A percentile compares a stretch with the other conserved stretches of the same genome.
Conservation (phyloP, 768 basidiomycete species). For the Macrocybe gigantea region DNA sequence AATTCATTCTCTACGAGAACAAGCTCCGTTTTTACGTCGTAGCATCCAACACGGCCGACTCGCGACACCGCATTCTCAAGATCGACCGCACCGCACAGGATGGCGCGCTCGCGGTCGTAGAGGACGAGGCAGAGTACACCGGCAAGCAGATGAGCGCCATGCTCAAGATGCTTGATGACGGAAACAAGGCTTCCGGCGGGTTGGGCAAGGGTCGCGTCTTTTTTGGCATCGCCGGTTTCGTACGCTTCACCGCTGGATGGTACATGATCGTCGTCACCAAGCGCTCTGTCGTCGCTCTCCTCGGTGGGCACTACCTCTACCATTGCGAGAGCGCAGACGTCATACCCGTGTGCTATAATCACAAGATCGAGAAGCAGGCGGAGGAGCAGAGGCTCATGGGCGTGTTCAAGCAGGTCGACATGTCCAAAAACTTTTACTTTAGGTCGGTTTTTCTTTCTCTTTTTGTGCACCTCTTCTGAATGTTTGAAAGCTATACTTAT, state of each 20-base stretch:
- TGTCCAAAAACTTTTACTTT: conserved; percentile 99
- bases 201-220: conserved; percentile 73
- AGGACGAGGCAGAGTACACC: conserved; percentile 86
- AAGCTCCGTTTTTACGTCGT: conserved; percentile 87
- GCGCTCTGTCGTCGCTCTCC: conserved; percentile 84
- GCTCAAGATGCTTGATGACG: conserved; percentile 93
- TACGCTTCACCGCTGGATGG: conserved; percentile 93
- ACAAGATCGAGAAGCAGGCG: conserved; percentile 80
- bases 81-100: conserved; percentile 82
- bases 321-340: conserved; percentile 93
- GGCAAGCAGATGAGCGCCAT: conserved; percentile 86
- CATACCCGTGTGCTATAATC: conserved; percentile 68
- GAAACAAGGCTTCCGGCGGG: conserved; percentile 85
- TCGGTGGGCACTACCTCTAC: conserved; percentile 95
- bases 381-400: conserved; percentile 88
- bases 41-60: conserved; percentile 84
- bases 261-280: conserved; percentile 91
- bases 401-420: conserved; percentile 93
- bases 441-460: conserved; percentile 42
- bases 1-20: conserved; percentile 93
- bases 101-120: conserved; percentile 62
- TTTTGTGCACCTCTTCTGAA: neutral
- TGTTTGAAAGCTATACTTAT: conserved; percentile 75
- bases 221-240: conserved; percentile 89
- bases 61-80: conserved; percentile 87